Percentiles rank a stretch among this genome's conserved stretches.
phyloP scores from a whole-genome alignment of 1,139 yeast genomes.

The Yamadazyma oceani region DNA sequence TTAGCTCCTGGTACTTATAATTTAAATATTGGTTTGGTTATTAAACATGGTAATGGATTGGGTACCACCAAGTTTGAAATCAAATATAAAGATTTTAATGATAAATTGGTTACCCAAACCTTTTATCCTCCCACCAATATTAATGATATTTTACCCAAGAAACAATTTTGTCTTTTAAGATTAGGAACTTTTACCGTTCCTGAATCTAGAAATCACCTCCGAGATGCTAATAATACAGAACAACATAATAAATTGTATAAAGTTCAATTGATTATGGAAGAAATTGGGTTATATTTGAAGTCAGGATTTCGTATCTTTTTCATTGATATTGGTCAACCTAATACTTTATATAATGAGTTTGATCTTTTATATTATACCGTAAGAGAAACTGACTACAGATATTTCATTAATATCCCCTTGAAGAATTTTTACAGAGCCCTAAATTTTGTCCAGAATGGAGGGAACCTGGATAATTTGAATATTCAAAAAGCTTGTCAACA shows the following conservation, averaged over 20 bases:
- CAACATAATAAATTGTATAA: conserved; percentile 30
- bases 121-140: conserved; percentile 60
- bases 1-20: conserved; percentile 56
- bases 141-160: conserved; percentile 55
- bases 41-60: conserved; percentile 55
- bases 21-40: conserved; percentile 49
- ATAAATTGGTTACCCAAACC: conserved; percentile 27
- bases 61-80: conserved; percentile 61
- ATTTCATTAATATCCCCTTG: conserved; percentile 43
- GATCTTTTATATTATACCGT: conserved; percentile 44
- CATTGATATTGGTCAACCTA: conserved; percentile 52
- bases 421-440: conserved; percentile 46
- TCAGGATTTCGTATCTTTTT: conserved; percentile 59
- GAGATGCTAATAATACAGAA: conserved; percentile 7
- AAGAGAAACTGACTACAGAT: conserved; percentile 41
- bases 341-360: conserved; percentile 43
- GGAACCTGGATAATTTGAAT: conserved; percentile 19
- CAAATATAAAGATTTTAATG: conserved; percentile 24
- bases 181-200: conserved; percentile 48
- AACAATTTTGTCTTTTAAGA: conserved; percentile 51
- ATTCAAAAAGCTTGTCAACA: conserved; percentile 13
- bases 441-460: conserved; percentile 35
- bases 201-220: conserved; percentile 5
- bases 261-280: conserved; percentile 56
- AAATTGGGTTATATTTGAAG: conserved; percentile 55